These are phyloP conservation scores for Epichloe sibirici DNA, from an alignment of 2,329 filamentous ascomycete genomes.

Conservation along the genomic window DNA sequence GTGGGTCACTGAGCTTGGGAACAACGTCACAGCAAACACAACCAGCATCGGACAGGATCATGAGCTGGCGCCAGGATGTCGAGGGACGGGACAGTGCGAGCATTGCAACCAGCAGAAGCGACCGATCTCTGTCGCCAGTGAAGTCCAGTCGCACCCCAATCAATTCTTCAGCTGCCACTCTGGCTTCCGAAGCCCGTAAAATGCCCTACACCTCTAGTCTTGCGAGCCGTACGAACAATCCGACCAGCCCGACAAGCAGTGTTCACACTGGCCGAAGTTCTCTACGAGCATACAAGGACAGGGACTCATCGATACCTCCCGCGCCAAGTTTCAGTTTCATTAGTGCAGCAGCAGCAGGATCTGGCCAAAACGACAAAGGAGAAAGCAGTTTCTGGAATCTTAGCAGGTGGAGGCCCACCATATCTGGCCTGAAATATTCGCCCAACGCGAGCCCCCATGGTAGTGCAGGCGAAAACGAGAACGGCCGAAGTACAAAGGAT, in stretches of 20 bases:
- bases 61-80: constrained; percentile 70
- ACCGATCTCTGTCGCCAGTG: constrained; percentile 43
- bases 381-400: constrained; percentile 44
- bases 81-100: constrained; percentile 30
- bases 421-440: constrained; percentile 23
- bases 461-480: constrained; percentile 7
- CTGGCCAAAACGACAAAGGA: constrained; percentile 28
- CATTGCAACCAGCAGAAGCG: constrained; percentile 30
- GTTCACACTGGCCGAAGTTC: constrained; percentile 16
- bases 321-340: constrained; percentile 44
- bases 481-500: constrained; percentile 14
- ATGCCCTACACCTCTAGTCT: constrained; percentile 27
- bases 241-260: constrained; percentile 29
- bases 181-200: constrained; percentile 34
- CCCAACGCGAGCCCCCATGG: constrained; percentile 13
- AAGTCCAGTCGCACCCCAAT: constrained; percentile 28
- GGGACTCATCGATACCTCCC: constrained; percentile 27
- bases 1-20: constrained; percentile 38
- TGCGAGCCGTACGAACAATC: constrained; percentile 11
- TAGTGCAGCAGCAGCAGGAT: constrained; percentile 18
- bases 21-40: constrained; percentile 18
- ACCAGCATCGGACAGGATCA: constrained; percentile 57
- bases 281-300: constrained; percentile 12
- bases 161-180: constrained; percentile 24
- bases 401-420: constrained; percentile 35